Evolutionary conservation across 208 protist genomes (phyloP).

Genomic region (Crithidia fasciculata): DNA sequence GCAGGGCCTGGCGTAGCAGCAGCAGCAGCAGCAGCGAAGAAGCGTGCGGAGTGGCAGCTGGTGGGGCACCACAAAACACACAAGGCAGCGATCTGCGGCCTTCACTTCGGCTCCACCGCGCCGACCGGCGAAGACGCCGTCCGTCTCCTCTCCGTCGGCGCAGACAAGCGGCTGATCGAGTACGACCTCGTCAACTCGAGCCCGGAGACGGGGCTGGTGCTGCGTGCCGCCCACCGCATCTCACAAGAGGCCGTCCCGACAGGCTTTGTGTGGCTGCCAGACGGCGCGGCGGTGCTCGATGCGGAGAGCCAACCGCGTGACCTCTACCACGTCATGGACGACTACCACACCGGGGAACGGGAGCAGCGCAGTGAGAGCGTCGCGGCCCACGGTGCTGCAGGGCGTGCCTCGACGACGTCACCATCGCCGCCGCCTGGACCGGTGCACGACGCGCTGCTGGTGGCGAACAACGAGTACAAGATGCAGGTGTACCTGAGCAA

Average conservation of each 20-base stretch:
- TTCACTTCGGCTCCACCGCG: conserved; percentile 81
- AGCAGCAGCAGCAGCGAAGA: not conserved
- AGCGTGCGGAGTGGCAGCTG: conserved; percentile 89
- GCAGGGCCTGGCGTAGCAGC: not conserved
- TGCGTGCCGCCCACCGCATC: conserved; percentile 88
- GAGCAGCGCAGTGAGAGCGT: not conserved
- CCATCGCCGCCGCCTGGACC: not conserved
- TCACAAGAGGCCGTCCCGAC: conserved; percentile 91
- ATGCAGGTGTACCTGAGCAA: conserved; percentile 82
- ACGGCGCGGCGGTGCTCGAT: conserved; percentile 47
- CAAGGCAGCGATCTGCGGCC: conserved; percentile 81
- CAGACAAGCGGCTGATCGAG: conserved; percentile 94
- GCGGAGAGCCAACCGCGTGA: conserved; percentile 42
- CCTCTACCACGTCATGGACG: conserved; percentile 22
- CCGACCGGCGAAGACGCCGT: conserved; percentile 43
- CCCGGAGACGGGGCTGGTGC: conserved; percentile 82
- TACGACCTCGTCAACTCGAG: conserved; percentile 93
- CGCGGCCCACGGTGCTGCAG: not conserved
- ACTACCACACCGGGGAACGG: not conserved
- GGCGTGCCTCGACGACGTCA: not conserved
- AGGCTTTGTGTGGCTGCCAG: conserved; percentile 84
- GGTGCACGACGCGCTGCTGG: conserved; percentile 73
- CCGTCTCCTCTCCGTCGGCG: conserved; percentile 92
- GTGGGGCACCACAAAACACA: conserved; percentile 93
- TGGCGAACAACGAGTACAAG: conserved; percentile 93